Percentiles rank a stretch among this genome's conserved stretches.
These are phyloP conservation scores for Falciphora oryzae DNA, from an alignment of 2,329 filamentous ascomycete species.

Conservation along the genomic window DNA sequence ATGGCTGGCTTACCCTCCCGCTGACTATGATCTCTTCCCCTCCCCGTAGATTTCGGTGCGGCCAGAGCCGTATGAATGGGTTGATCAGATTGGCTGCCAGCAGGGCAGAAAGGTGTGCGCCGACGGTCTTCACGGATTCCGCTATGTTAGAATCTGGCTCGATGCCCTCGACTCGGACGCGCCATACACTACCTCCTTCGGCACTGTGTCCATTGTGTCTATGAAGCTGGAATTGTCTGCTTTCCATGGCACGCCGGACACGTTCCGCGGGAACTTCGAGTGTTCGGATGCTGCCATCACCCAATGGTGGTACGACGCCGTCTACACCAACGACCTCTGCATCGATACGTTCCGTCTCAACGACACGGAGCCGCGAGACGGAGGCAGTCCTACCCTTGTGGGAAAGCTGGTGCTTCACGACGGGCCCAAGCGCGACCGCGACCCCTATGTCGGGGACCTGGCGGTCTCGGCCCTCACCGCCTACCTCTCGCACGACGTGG, in stretches of 20 bases:
- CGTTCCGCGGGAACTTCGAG: conserved; percentile 46
- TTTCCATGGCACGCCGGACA: conserved; percentile 40
- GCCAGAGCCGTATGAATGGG: conserved; percentile 37
- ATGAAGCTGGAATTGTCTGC: conserved; percentile 37
- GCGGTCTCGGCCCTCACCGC: conserved; percentile 42
- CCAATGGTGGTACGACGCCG: conserved; percentile 47
- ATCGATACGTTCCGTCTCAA: conserved; percentile 40
- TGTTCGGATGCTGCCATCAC: conserved; percentile 43
- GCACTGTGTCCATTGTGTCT: conserved; percentile 36
- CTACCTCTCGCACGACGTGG: conserved; percentile 39
- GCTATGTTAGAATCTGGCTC: conserved; percentile 43
- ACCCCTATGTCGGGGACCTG: conserved; percentile 47
- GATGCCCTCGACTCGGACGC: conserved; percentile 37
- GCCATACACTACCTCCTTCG: conserved; percentile 36
- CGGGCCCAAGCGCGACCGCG: conserved; percentile 45
- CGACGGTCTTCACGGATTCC: conserved; percentile 48
- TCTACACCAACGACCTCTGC: conserved; percentile 45
- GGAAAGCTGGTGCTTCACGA: conserved; percentile 43
- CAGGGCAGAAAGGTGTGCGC: conserved; percentile 38
- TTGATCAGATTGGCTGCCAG: conserved; percentile 37
- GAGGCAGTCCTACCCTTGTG: conserved; percentile 35
- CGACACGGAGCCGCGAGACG: conserved; percentile 42
- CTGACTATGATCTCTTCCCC: too few relatives aligned
- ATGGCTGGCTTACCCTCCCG: too few relatives aligned
- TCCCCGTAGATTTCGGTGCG: conserved; percentile 36